These are phyloP conservation scores for Pestalotiopsis sp. DNA, from an alignment of 2,329 filamentous ascomycete species.

Conservation along the genomic window DNA sequence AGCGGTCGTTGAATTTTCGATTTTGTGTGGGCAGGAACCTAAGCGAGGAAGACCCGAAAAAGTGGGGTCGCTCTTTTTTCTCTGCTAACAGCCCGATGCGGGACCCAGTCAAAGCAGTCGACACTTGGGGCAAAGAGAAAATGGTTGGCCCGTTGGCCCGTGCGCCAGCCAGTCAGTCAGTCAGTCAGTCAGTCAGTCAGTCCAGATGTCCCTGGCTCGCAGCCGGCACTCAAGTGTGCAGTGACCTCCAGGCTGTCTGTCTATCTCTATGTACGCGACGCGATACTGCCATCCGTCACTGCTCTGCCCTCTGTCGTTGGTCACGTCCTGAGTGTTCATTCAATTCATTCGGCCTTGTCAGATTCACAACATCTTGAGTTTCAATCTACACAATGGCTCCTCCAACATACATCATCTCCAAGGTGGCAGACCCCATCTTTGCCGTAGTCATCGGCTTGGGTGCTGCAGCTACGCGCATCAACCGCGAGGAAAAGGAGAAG, in stretches of 20 bases:
- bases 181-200: not conserved
- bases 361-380: not conserved
- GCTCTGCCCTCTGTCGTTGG: not conserved
- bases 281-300: not conserved
- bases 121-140: not conserved
- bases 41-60: constrained; percentile 13
- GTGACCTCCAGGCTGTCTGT: not conserved
- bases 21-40: constrained; percentile 13
- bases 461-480: constrained; percentile 59
- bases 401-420: constrained; percentile 62
- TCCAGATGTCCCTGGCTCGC: not conserved
- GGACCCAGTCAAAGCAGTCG: not conserved
- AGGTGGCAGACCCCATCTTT: constrained; percentile 59
- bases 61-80: not conserved
- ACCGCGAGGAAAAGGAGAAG: constrained; percentile 61
- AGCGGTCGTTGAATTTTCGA: constrained; percentile 4
- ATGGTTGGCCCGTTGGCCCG: not conserved
- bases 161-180: not conserved
- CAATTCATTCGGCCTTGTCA: not conserved
- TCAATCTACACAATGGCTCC: constrained; percentile 43
- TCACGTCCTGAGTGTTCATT: not conserved
- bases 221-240: not conserved
- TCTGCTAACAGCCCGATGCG: not conserved
- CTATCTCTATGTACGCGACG: not conserved
- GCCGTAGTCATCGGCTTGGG: constrained; percentile 57